A percentile compares a stretch with the other conserved stretches of the same genome.
Conservation (phyloP, 805 yeast species). For the Candida takata region DNA sequence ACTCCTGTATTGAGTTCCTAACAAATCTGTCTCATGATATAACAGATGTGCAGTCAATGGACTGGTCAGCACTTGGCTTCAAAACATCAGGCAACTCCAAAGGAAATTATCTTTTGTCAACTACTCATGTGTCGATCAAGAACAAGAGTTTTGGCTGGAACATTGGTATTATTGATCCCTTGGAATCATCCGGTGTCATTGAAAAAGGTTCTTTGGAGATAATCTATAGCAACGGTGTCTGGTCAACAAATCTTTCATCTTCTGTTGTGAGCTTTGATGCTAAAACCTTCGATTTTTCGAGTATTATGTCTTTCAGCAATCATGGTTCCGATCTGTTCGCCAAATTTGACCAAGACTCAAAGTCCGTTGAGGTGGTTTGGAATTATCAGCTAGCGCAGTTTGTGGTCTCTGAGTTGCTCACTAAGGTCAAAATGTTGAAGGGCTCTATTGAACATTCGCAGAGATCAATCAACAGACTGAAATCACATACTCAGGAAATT, state of each 20-base stretch:
- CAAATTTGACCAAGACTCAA: neutral
- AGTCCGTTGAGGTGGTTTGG: constrained; percentile 1
- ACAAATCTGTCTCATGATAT: constrained; percentile 4
- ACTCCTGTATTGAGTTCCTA: constrained; percentile 3
- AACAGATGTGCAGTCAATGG: neutral
- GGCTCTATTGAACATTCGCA: neutral
- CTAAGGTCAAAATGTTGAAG: neutral
- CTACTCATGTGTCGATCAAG: neutral
- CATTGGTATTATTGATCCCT: constrained; percentile 9
- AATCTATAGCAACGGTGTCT: neutral
- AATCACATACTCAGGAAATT: neutral
- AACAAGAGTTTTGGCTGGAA: constrained; percentile 10
- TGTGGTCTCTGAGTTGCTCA: neutral
- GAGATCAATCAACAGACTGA: neutral
- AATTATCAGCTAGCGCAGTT: constrained; percentile 1
- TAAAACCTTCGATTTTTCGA: neutral
- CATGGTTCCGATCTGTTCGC: constrained; percentile 1
- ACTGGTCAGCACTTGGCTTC: neutral
- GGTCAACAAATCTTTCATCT: constrained; percentile 2
- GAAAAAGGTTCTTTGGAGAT: constrained; percentile 5
- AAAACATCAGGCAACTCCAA: neutral
- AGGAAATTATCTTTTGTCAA: constrained; percentile 2
- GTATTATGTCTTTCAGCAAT: neutral
- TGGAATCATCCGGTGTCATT: constrained; percentile 4
- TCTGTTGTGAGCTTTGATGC: neutral